A percentile compares a stretch with the other conserved stretches of the same genome.
Conservation (phyloP, 2,329 filamentous ascomycete genomes). For the Scortechinia acanthostroma region DNA sequence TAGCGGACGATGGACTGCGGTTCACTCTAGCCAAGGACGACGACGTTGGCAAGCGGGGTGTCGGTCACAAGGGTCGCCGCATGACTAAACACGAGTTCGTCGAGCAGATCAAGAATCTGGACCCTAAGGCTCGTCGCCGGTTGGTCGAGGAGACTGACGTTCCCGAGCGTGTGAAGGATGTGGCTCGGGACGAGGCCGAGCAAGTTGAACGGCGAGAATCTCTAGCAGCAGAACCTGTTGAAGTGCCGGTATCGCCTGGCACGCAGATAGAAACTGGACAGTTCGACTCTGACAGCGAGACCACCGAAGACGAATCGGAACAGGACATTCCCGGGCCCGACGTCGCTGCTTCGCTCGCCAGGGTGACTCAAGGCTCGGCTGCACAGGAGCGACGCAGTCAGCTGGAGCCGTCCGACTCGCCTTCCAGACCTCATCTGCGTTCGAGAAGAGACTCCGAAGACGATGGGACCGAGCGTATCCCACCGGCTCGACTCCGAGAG, state of each 20-base stretch:
- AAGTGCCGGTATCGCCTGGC: no score
- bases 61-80: constrained; percentile 38
- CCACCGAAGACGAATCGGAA: constrained; percentile 10
- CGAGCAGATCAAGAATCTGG: constrained; percentile 48
- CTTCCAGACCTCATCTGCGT: constrained; percentile 7
- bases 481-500: constrained; percentile 21
- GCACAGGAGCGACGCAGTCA: constrained; percentile 13
- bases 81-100: constrained; percentile 63
- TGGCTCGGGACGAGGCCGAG: constrained; percentile 15
- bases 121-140: constrained; percentile 45
- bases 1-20: constrained; percentile 24
- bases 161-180: constrained; percentile 24
- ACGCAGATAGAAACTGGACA: background rate
- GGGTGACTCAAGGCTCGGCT: constrained; percentile 16
- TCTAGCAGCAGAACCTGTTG: background rate
- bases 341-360: constrained; percentile 23
- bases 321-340: constrained; percentile 17
- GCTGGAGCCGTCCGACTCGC: constrained; percentile 2
- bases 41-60: constrained; percentile 19
- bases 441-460: constrained; percentile 26
- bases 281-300: background rate
- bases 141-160: constrained; percentile 29
- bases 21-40: constrained; percentile 46
- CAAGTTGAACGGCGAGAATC: background rate
- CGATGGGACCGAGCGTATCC: constrained; percentile 29